These are phyloP conservation scores for Ceratocystis ficicola DNA, from an alignment of 2,329 filamentous ascomycete genomes.

Conservation along the genomic window DNA sequence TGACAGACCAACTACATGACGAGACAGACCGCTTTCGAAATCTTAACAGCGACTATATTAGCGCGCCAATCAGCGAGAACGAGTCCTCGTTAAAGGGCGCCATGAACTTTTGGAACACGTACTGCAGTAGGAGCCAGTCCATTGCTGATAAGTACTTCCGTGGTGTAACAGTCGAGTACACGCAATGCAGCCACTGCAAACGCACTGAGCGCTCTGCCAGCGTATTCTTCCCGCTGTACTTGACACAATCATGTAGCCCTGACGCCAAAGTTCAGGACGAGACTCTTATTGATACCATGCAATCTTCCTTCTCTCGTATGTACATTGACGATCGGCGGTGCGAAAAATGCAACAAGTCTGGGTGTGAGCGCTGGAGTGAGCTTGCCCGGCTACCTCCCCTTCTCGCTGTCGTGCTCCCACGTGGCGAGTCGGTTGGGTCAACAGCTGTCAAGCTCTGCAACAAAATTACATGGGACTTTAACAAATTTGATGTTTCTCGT, in stretches of 20 bases:
- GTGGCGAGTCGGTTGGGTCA: constrained; percentile 28
- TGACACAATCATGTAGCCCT: constrained; percentile 29
- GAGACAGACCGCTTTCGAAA: constrained; percentile 61
- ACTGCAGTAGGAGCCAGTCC: constrained; percentile 58
- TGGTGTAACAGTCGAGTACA: constrained; percentile 60
- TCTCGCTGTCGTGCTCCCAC: constrained; percentile 65
- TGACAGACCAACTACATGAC: constrained; percentile 70
- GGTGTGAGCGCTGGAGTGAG: constrained; percentile 57
- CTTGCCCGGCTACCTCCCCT: constrained; percentile 69
- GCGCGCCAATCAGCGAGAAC: constrained; percentile 19
- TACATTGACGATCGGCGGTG: constrained; percentile 59
- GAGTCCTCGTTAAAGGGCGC: constrained; percentile 37
- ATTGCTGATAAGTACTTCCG: constrained; percentile 71
- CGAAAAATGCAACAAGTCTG: constrained; percentile 57
- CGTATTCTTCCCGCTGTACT: constrained; percentile 34
- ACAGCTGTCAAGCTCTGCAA: constrained; percentile 53
- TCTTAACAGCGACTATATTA: constrained; percentile 24
- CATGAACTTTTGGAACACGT: constrained; percentile 60
- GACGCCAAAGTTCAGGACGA: constrained; percentile 33
- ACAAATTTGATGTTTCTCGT: constrained; percentile 46
- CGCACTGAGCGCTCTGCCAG: constrained; percentile 42
- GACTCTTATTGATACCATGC: constrained; percentile 54
- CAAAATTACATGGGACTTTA: constrained; percentile 63
- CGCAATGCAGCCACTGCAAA: constrained; percentile 40
- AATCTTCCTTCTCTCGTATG: constrained; percentile 42